phyloP scores from a whole-genome alignment of 2,329 filamentous ascomycete genomes.

The Sordariomycetes sp. region DNA sequence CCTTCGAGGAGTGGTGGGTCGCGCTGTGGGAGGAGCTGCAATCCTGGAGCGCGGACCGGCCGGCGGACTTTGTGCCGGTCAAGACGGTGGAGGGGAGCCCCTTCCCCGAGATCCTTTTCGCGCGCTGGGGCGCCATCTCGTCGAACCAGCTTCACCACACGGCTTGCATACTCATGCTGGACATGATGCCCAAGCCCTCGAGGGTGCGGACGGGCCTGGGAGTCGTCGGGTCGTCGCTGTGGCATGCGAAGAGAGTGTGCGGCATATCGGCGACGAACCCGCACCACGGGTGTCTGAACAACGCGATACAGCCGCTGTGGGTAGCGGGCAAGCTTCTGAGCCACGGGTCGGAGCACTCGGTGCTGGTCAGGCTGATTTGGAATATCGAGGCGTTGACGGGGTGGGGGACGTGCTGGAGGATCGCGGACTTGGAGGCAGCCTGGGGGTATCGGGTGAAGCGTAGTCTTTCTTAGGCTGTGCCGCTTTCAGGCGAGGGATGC shows the following conservation, averaged over 20 bases:
- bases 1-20: conserved; percentile 29
- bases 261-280: conserved; percentile 42
- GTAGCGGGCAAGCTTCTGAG: conserved; percentile 39
- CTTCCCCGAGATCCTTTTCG: conserved; percentile 38
- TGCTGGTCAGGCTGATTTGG: conserved; percentile 27
- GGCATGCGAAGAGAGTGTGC: conserved; percentile 42
- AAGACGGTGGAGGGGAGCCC: conserved; percentile 25
- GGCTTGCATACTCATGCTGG: conserved; percentile 35
- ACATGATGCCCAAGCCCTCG: conserved; percentile 19
- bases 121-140: conserved; percentile 40
- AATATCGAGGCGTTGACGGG: conserved; percentile 37
- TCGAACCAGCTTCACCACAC: conserved; percentile 45
- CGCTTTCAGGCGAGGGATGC: too few species aligned
- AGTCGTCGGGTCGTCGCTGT: conserved; percentile 26
- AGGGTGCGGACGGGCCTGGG: conserved; percentile 7
- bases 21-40: conserved; percentile 35
- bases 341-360: conserved; percentile 28
- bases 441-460: conserved; percentile 22
- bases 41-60: conserved; percentile 30
- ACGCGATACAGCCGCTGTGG: conserved; percentile 44
- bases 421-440: conserved; percentile 30
- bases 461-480: neutral
- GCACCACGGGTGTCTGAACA: conserved; percentile 41
- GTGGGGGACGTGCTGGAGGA: conserved; percentile 40
- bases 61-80: conserved; percentile 29